Base-by-base conservation (phyloP, 345 rosid species). In the Populus alba region DNA sequence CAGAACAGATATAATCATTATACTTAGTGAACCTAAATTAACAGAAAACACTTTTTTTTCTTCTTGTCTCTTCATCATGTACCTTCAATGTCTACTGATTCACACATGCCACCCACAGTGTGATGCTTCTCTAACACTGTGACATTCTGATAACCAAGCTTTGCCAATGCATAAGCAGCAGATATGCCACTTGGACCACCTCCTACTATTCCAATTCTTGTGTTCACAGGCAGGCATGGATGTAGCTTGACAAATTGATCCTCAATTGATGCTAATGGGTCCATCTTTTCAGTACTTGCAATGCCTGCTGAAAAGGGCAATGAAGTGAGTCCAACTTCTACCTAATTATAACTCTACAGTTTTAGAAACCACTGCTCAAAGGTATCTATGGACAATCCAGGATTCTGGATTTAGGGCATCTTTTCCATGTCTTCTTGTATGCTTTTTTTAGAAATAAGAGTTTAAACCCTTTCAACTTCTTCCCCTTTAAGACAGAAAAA, bases 101-200 rank as follows among this genome's bases (percentile, higher is more conserved):
- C 94, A 66, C 94, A 91, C 94, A 89, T 86, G 75, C 94, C 94
- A 45, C 87, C 90, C 33, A 88, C 94, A 7, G 87, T 66, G 29
- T 86, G 91, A 83, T 87, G 80, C 87, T 87, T 91, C 81, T 91
- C 94, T 43, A 91, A 55, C 25, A 91, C 38, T 35, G 91, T 88
- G 74, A 91, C 84, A 73, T 89, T 81, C 13, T 39, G 77, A 75
- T 89, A 91, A 57, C 94, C 94, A 37, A 91, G 89, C 83, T 88
- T 87, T n/a, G 81, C 71, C 12, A 91, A 86, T 49, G 89, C 90
- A 80, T 86, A 91, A 5, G 94, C 91, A 5, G 92, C 88, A n/a
- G 94, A 91, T 57, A 89, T 39, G 71, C 90, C 92, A 69, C 94
- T 87, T 10, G 94, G 94, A 70, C 92, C 94, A 1, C 80, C 92